These are phyloP conservation scores for Phaeosphaeria sp. DNA, from an alignment of 2,329 filamentous ascomycete species.

Conservation along the genomic window DNA sequence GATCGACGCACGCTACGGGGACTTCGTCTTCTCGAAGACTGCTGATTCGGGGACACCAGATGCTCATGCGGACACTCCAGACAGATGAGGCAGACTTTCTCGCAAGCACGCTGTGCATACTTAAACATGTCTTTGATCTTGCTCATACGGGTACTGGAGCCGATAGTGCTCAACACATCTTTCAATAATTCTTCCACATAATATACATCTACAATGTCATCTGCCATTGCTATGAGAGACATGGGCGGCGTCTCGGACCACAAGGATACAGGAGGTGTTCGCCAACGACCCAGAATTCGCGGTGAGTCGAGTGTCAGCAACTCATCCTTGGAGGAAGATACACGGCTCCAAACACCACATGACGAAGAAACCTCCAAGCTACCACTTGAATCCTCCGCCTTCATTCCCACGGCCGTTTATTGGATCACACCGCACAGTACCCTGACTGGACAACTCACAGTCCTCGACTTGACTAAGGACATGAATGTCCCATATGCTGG, in stretches of 20 bases:
- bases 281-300: constrained; percentile 13
- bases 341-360: constrained; percentile 19
- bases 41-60: background rate
- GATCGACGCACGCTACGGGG: background rate
- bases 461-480: constrained; percentile 26
- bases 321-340: constrained; percentile 7
- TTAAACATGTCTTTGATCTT: constrained; percentile 1
- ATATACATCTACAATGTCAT: background rate
- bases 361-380: constrained; percentile 11
- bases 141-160: background rate
- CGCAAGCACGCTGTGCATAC: background rate
- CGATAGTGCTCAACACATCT: background rate
- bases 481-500: constrained; percentile 23
- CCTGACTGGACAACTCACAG: constrained; percentile 22
- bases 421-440: constrained; percentile 29
- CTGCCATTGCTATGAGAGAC: background rate
- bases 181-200: background rate
- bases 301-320: constrained; percentile 1
- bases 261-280: constrained; percentile 6
- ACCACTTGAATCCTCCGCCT: constrained; percentile 19
- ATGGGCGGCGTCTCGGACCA: background rate
- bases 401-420: constrained; percentile 26
- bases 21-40: constrained; percentile 2
- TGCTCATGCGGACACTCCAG: background rate
- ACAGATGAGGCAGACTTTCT: background rate